Conservation (phyloP, 805 yeast genomes). For the Yarrowia sp. region DNA sequence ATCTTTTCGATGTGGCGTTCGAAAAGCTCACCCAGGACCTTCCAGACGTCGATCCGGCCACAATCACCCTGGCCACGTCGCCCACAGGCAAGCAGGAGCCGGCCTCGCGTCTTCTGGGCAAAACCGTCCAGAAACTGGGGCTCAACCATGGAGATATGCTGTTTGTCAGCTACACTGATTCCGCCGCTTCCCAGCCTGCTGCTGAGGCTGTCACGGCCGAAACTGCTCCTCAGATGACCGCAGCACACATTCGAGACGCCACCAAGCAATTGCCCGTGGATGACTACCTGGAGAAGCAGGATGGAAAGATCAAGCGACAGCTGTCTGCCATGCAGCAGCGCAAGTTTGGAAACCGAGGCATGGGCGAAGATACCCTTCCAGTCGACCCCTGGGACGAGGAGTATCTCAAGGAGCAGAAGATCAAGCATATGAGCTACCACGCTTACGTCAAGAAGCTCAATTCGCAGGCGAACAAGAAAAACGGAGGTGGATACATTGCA, state of each 20-base stretch:
- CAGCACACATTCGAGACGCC: constrained; percentile 43
- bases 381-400: constrained; percentile 91
- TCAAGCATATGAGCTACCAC: constrained; percentile 89
- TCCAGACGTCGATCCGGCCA: constrained; percentile 19
- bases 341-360: constrained; percentile 74
- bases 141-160: constrained; percentile 65
- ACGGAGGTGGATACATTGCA: constrained; percentile 63
- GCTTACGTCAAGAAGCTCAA: constrained; percentile 78
- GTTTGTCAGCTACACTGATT: constrained; percentile 53
- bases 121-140: constrained; percentile 50
- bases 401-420: constrained; percentile 74
- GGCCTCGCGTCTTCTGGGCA: constrained; percentile 52
- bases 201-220: constrained; percentile 42
- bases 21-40: constrained; percentile 42
- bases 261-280: constrained; percentile 72
- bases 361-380: constrained; percentile 98
- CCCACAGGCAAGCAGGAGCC: constrained; percentile 57
- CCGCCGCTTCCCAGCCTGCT: constrained; percentile 31
- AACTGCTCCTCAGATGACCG: constrained; percentile 41
- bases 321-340: constrained; percentile 60
- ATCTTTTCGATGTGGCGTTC: constrained; percentile 56
- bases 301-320: constrained; percentile 75
- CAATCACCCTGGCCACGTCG: constrained; percentile 52
- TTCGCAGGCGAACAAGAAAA: constrained; percentile 65
- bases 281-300: constrained; percentile 63